Evolutionary conservation across 1,284 basidiomycete genomes (phyloP), one percentile per base, ranked within the genome.

Genomic region (Papiliotrema fonsecae): DNA sequence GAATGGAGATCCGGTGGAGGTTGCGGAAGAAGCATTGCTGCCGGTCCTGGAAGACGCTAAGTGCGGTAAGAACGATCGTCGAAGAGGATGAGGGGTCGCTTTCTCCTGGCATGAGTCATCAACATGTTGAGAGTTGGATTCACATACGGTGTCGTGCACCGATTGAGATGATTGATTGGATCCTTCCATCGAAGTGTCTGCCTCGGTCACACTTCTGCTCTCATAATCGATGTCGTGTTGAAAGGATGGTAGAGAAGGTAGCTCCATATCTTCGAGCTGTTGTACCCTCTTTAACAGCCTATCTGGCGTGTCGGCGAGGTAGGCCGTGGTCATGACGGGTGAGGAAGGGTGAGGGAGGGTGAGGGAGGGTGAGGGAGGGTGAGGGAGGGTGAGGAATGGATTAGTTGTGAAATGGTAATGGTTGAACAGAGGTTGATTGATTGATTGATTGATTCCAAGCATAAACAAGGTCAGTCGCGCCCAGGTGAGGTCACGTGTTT

Each of bases 201-300:
- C 38, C 27, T 27, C 28, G 32, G 46, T 47, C 3, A 24, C 38
- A 10, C 32, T 54, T 30, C 54, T 55, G 40, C 51, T 60, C 18
- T 67, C 67, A 46, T 52, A 58, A 42, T 70, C 65, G 25, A 67
- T 46, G 49, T 69, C 64, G 37, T 62, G 65, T 21, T 64, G 58
- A 42, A 72, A 60, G 51, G 65, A 69, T 2, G 70, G 70, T 11
- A 72, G 52, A 0, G 70, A 72, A 1, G 70, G 70, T 11, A 72
- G 42, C 37, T 72, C 70, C 56, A 69, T 60, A 26, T 70, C 68
- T 45, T 72, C 69, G 5, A 63, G 57, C 38, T 57, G 57, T 49
- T 69, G 59, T 1, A 72, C 63, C 24, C 69, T 48, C 38, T 58
- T 57, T 31, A 70, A 52, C 25, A 72, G 56, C 51, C 64, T 54